Evolutionary conservation across 2,329 filamentous ascomycete genomes (phyloP).

Genomic region (Paracoccidioides lutzii): DNA sequence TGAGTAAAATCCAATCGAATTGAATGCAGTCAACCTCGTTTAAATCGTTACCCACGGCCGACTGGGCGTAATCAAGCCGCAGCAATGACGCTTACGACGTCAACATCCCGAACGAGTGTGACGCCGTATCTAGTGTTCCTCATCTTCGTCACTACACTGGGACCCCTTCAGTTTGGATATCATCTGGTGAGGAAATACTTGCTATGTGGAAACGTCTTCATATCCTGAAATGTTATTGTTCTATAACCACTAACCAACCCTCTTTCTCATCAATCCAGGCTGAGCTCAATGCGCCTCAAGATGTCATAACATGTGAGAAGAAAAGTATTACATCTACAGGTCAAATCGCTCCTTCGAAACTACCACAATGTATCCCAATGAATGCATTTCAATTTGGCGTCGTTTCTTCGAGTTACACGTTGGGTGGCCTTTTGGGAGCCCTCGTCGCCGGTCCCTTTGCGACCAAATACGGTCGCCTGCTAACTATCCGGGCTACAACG

Average conservation of each 20-base stretch:
- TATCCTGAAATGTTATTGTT: not conserved
- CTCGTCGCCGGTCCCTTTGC: slow-evolving; percentile 68
- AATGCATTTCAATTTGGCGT: slow-evolving; percentile 65
- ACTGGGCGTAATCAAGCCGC: not conserved
- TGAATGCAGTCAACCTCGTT: not conserved
- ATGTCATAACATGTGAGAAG: slow-evolving; percentile 76
- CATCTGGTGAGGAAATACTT: slow-evolving; percentile 53
- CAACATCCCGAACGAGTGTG: slow-evolving; percentile 27
- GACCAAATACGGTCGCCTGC: slow-evolving; percentile 59
- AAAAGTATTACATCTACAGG: slow-evolving; percentile 34
- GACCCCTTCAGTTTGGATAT: slow-evolving; percentile 87
- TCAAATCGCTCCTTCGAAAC: slow-evolving; percentile 11
- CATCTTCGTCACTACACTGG: slow-evolving; percentile 64
- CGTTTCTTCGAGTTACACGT: slow-evolving; percentile 78
- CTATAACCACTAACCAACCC: slow-evolving; percentile 3
- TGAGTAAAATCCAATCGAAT: not conserved
- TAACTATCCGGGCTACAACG: slow-evolving; percentile 65
- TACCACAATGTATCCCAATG: slow-evolving; percentile 78
- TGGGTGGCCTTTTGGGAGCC: slow-evolving; percentile 77
- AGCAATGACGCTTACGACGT: not conserved
- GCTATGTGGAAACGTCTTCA: not conserved
- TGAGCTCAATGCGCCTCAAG: slow-evolving; percentile 88
- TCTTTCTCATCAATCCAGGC: slow-evolving; percentile 42
- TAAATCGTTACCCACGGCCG: too few species aligned
- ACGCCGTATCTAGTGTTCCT: slow-evolving; percentile 68